phyloP scores from a whole-genome alignment of 371 early-diverging fungal species.

The Entomophthora muscae region DNA sequence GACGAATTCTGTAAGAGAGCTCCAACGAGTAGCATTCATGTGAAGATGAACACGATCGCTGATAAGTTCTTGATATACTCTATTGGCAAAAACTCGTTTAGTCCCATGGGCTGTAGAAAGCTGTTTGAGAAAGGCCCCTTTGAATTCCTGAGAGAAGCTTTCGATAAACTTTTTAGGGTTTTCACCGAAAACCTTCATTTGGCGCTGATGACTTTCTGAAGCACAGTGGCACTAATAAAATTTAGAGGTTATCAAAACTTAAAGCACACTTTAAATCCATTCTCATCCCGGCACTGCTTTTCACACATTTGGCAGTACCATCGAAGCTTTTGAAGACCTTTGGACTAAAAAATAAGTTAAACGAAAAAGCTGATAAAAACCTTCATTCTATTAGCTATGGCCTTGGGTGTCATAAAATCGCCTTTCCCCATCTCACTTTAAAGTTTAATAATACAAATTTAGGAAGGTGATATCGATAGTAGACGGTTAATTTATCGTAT shows the following conservation, averaged over 20 bases:
- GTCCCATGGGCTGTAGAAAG: constrained; percentile 67
- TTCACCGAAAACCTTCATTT: constrained; percentile 80
- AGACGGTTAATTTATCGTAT: no score
- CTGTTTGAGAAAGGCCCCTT: constrained; percentile 43
- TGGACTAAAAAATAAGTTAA: constrained; percentile 25
- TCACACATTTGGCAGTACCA: constrained; percentile 94
- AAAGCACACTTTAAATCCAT: constrained; percentile 65
- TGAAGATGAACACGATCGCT: constrained; percentile 77
- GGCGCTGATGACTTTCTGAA: constrained; percentile 84
- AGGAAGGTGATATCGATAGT: no score
- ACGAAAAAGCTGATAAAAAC: constrained; percentile 11
- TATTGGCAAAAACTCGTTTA: constrained; percentile 70
- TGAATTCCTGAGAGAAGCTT: constrained; percentile 54
- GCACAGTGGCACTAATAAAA: constrained; percentile 61
- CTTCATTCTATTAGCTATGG: constrained; percentile 69
- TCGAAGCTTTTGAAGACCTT: constrained; percentile 82
- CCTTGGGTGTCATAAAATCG: constrained; percentile 62
- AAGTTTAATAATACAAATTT: no score
- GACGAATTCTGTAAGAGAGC: constrained; percentile 66
- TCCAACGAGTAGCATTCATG: constrained; percentile 93
- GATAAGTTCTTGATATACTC: constrained; percentile 92
- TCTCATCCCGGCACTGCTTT: constrained; percentile 84
- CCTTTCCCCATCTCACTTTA: constrained; percentile 47
- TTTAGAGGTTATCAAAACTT: no score
- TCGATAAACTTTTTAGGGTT: constrained; percentile 46